Base-by-base conservation (phyloP, 1,284 basidiomycete genomes). In the Rhodotorula glutinis region DNA sequence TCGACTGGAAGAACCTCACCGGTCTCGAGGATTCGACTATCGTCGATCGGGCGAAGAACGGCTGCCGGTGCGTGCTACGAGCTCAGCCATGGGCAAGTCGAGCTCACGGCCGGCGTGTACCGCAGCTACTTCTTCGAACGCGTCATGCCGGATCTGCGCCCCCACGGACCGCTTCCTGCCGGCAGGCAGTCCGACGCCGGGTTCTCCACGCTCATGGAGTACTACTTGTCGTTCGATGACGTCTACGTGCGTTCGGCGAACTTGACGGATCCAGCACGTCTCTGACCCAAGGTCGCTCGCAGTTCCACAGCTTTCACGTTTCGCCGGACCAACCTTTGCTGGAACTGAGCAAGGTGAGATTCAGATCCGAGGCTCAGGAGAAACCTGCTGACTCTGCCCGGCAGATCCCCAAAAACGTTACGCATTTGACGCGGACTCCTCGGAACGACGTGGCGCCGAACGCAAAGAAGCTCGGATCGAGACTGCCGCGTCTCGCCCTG, bases 241-340 rank as follows among this genome's bases (percentile, higher is more conserved):
- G 25, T 10, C 11, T 54, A 46, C 41, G 19, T 43, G 3, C 23
- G 19, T 27, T 21, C 40, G 29, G 43, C 47, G 17, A 3, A 3
- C 25, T 2, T 23, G 27, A 21, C 9, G 9, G 19, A 21, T 41
- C 16, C 4, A 29, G 47, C 33, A 3, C 14, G 43, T 16, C 33
- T 23, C n/a, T 44, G 53, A 54, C 53, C 60, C 43, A 23, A 55
- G 40, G 33, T 40, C 40, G 11, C 53, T 85, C 85, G 75, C 82
- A 82, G 21, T 88, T 90, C 65, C 80, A 83, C 65, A 85, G 84
- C 10, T 76, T 90, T 60, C 79, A 83, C 71, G 58, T 67, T 49
- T 80, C 88, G 75, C 79, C 84, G 66, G 77, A 82, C 25, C 90
- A 91, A 75, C 87, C 88, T 2, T 80, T 92, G 62, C 81, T 91